Evolutionary conservation across 352 stramenopile species (phyloP), one percentile per base, ranked within the genome.

Genomic region (Aphanomyces euteiches): DNA sequence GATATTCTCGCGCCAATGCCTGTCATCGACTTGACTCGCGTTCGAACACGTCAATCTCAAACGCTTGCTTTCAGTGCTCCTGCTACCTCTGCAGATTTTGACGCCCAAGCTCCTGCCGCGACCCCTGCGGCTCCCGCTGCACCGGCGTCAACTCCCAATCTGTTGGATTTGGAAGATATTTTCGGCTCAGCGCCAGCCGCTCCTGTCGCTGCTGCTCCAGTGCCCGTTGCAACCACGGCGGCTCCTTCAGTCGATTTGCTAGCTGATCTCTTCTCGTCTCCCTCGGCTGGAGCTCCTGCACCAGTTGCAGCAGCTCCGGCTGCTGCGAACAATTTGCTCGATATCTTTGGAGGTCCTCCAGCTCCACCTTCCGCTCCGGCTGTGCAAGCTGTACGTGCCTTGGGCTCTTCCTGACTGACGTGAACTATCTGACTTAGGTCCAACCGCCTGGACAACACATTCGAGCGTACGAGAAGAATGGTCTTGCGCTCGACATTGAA

Each of bases 151-250:
- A 74, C 68, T 57, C 70, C 81, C 21, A 96, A 91, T 77, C 77
- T 99, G 61, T 84, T 99, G 28, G 95, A 98, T 71, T 77, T 99
- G 40, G 93, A 98, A 67, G 93, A 98, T 73, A 98, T 98, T 64
- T 98, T 98, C 75, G 95, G 95, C 28, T 81, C 85, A 6, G 83
- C 78, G 58, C 70, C 73, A 50, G 6, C 54, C 7, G 34, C 54
- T 13, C 19, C 54, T 12, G 10, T 63, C 21, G 75, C 74, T 65
- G 56, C 70, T 3, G 65, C 73, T 15, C 77, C 74, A 54, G 69
- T 77, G 21, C 19, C 57, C 4, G 63, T 63, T 58, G 54, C 77
- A 28, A 28, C 28, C 7, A 59, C 71, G 37, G 47, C 75, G 3
- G 53, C 77, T 34, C 37, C 80, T 0, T 54, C 79, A 6, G 79